Evolutionary conservation across 306 rosid genomes (phyloP), one percentile per base, ranked within the genome.

Genomic region (Pyrus pyrifolia): DNA sequence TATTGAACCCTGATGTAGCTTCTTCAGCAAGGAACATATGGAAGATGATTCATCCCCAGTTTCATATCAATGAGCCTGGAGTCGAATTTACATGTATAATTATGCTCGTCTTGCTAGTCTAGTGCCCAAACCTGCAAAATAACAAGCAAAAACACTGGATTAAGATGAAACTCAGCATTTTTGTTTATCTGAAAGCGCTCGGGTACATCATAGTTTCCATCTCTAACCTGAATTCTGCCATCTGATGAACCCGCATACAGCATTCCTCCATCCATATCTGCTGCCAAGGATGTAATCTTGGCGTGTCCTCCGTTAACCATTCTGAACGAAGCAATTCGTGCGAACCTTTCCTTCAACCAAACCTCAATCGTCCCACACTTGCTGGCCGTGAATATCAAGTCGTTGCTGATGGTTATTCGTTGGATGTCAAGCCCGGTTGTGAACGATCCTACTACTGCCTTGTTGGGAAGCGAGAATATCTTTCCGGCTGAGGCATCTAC

Each of bases 181-280:
- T 42, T 42, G 45, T 0, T 42, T 42, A 10, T 42, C 12, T 42
- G 45, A 42, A 42, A 42, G 45, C 45, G 45, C 12, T 42, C 45
- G 3, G 10, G 12, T 42, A 42, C 12, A 42, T 42, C 0, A 9
- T 42, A 42, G 45, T 42, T 42, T 10, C 3, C 0, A 51, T 27
- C 7, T 60, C 80, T 67, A 66, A 92, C 98, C 96, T 94, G 93
- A 69, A 94, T 94, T 81, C 87, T 94, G 68, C 96, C 96, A 59
- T 90, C 95, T 11, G 97, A 86, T 63, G 89, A 90, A 76, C 91
- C 98, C 45, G 88, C 95, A 71, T 87, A 85, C 27, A 94, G 88
- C 86, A 89, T 81, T 65, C 79, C 80, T 15, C 90, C 97, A 66
- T 86, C 91, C 60, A 72, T 42, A 67, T 86, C 95, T 21, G 92